Base-by-base conservation (phyloP, 2,329 filamentous ascomycete genomes). In the Colletotrichum chlorophyti region DNA sequence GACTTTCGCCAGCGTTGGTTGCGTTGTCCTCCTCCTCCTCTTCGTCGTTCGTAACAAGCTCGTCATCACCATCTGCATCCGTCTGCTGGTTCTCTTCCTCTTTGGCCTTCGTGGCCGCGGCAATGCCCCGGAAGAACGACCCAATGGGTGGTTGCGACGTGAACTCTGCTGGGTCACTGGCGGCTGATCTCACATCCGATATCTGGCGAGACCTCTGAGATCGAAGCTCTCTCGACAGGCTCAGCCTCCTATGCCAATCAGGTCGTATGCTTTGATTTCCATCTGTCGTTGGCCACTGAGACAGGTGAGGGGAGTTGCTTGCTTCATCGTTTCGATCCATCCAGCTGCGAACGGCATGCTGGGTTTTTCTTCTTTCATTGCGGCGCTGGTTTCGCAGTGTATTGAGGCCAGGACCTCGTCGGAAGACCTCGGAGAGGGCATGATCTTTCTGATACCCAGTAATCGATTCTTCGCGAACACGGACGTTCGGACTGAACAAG, bases 401-500 rank as follows among this genome's bases (percentile, higher is more conserved):
- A 7, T 83, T 82, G 46, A 85, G 79, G 59, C 89, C 88, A 24
- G 90, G 91, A 0, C 87, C 85, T 15, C 84, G 80, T 60, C 91
- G 84, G 70, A 98, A 98, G 0, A 98, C 92, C 69, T 97, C 93
- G 64, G 97, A 94, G 19, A 98, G 77, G 7, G 92, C 93, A 50
- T 87, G 88, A 65, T 97, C 93, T 68, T 97, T 96, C 66, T 94
- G 91, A 66, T 90, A 94, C 1, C 93, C 95, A 31, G 90, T 87
- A 49, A 97, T 86, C 0, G 93, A 97, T 59, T 93, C 93, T 70
- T 96, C 93, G 40, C 92, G 86, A 23, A 93, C 80, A 15, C 91
- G 83, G 53, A 86, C 69, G 60, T 82, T 86, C 14, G 90, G 90
- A 66, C 89, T 93, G 70, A 96, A 95, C 6, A 93, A 76, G 24